These are phyloP conservation scores for Penicillium bialowiezense DNA, from an alignment of 495 filamentous ascomycete species.

Conservation along the genomic window DNA sequence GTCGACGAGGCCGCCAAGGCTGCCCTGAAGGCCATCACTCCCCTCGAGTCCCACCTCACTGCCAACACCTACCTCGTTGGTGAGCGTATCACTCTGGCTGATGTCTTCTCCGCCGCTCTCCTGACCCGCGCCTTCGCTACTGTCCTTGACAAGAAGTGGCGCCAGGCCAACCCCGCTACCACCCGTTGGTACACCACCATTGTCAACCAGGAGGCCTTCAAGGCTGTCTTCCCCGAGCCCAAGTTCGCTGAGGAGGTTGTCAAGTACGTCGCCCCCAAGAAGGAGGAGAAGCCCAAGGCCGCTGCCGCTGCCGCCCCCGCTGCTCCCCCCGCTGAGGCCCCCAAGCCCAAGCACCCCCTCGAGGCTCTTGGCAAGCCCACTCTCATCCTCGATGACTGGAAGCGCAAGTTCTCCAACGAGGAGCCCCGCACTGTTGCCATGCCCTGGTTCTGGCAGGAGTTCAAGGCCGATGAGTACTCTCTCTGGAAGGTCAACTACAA, in stretches of 20 bases:
- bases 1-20: conserved; percentile 74
- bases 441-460: conserved; percentile 98
- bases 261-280: conserved; percentile 90
- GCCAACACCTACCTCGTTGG: conserved; percentile 96
- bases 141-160: conserved; percentile 34
- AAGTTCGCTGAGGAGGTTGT: conserved; percentile 78
- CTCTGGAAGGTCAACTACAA: conserved; percentile 92
- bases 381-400: conserved; percentile 91
- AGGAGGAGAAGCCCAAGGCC: conserved; percentile 66
- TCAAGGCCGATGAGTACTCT: conserved; percentile 89
- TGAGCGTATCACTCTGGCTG: conserved; percentile 94
- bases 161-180: conserved; percentile 74
- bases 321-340: conserved; percentile 63
- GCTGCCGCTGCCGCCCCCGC: conserved; percentile 58
- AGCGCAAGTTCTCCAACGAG: conserved; percentile 97
- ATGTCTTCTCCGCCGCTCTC: conserved; percentile 77
- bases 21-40: conserved; percentile 61
- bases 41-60: conserved; percentile 82
- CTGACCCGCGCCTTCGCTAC: conserved; percentile 41
- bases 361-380: conserved; percentile 79
- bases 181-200: conserved; percentile 94
- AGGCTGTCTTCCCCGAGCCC: conserved; percentile 68
- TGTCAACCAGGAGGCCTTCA: conserved; percentile 86
- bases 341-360: conserved; percentile 95
- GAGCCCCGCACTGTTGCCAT: conserved; percentile 78